Percentiles rank a stretch among this genome's conserved stretches.
These are phyloP conservation scores for Boeremia exigua DNA, from an alignment of 2,329 filamentous ascomycete species.

Conservation along the genomic window DNA sequence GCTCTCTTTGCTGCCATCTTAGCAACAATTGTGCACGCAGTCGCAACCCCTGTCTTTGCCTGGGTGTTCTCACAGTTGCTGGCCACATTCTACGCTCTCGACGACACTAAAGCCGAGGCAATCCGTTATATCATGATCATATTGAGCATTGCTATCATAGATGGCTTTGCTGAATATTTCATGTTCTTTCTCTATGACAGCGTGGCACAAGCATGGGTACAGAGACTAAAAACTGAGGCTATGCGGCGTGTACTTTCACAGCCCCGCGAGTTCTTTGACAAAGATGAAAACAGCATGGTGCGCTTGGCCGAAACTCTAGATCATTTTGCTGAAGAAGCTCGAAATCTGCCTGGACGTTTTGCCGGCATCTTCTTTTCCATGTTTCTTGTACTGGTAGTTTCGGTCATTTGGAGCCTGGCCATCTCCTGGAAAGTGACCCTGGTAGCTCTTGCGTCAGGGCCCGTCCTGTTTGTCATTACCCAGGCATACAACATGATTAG, in stretches of 20 bases:
- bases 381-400: conserved; percentile 69
- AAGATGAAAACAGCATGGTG: conserved; percentile 67
- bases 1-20: conserved; percentile 67
- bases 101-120: conserved; percentile 56
- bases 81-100: conserved; percentile 67
- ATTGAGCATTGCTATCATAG: conserved; percentile 69
- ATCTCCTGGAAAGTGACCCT: conserved; percentile 83
- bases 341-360: conserved; percentile 80
- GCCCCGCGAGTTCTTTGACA: conserved; percentile 79
- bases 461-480: conserved; percentile 70
- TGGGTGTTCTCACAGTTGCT: conserved; percentile 77
- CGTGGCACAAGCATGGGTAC: conserved; percentile 77
- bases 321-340: conserved; percentile 84
- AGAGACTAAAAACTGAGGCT: conserved; percentile 71
- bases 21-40: conserved; percentile 68
- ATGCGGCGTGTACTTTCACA: conserved; percentile 75
- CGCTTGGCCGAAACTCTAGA: conserved; percentile 76
- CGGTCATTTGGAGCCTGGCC: conserved; percentile 74
- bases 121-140: conserved; percentile 74
- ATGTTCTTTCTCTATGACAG: conserved; percentile 75
- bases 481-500: conserved; percentile 70
- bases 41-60: conserved; percentile 75
- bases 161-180: conserved; percentile 69
- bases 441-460: conserved; percentile 72
- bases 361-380: conserved; percentile 72